Evolutionary conservation across 768 basidiomycete genomes (phyloP).

Genomic region (Amanita brunnescens): DNA sequence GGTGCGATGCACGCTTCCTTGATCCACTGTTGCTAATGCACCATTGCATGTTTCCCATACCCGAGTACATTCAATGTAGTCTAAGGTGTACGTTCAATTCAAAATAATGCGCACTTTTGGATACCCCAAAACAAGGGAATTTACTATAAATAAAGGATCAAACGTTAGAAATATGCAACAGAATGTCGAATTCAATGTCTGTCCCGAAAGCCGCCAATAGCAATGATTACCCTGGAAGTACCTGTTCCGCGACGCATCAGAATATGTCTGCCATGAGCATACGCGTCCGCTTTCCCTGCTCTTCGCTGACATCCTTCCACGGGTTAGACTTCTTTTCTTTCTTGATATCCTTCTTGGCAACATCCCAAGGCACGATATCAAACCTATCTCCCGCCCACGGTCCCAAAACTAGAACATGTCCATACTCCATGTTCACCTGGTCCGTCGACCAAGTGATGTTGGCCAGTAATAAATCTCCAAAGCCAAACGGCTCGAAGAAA

Average conservation of each 20-base stretch:
- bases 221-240: background rate
- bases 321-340: constrained; percentile 1
- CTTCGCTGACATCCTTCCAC: constrained; percentile 6
- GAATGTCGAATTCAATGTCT: background rate
- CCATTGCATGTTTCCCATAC: background rate
- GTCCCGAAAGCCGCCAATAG: background rate
- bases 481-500: constrained; percentile 1
- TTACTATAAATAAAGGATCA: background rate
- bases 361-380: constrained; percentile 6
- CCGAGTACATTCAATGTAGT: background rate
- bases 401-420: background rate
- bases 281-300: constrained; percentile 3
- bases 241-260: background rate
- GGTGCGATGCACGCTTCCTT: background rate
- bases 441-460: constrained; percentile 4
- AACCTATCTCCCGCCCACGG: constrained; percentile 6
- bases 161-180: background rate
- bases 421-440: background rate
- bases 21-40: background rate
- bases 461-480: constrained; percentile 6
- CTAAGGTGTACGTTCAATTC: background rate
- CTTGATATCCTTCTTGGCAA: constrained; percentile 4
- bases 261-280: constrained; percentile 1
- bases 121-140: background rate
- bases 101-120: background rate